Evolutionary conservation across 768 basidiomycete species (phyloP), one percentile per base, ranked within the genome.

Genomic region (Phlebiopsis flavidoalba): DNA sequence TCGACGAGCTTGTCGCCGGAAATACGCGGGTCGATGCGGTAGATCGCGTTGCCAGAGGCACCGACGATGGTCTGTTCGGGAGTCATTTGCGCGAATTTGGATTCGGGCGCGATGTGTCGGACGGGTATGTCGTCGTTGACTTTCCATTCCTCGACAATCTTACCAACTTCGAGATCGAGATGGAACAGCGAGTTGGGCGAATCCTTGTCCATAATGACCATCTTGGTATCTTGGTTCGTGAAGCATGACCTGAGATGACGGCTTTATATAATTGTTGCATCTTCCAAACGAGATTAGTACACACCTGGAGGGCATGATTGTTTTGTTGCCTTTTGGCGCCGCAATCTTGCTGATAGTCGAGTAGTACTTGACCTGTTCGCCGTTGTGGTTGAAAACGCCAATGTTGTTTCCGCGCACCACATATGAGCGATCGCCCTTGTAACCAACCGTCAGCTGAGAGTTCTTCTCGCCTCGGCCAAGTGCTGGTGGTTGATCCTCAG

Each of bases 111-210:
- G 71, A 98, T 91, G 69, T 96, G 88, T 72, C 89, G 82, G 64
- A 99, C 91, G 15, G 81, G 78, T 64, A 98, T 79, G 69, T 89
- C 80, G 37, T 98, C 93, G 70, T 95, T 88, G n/a, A 99, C 87
- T 71, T 94, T 96, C 95, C 94, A 98, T 72, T 99, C 97, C 71
- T 99, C 97, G 21, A 98, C 93, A 31, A 99, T 87, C 74, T 97
- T 96, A 47, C 93, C 97, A 24, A 87, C 86, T 73, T 96, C 90
- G 63, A 99, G 83, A 75, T 99, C 97, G 83, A 98, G 86, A 64
- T 80, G 86, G 75, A 86, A 97, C 47, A 99, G 76, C 0, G 94
- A 87, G 67, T 93, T 85, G 3, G 89, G 86, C 43, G 93, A 85
- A 43, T 74, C 71, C 3, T 93, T 86, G 70, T 97, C 89, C 84